Evolutionary conservation across 2,329 filamentous ascomycete genomes (phyloP), one percentile per base, ranked within the genome.

Genomic region (Aureobasidium subglaciale): DNA sequence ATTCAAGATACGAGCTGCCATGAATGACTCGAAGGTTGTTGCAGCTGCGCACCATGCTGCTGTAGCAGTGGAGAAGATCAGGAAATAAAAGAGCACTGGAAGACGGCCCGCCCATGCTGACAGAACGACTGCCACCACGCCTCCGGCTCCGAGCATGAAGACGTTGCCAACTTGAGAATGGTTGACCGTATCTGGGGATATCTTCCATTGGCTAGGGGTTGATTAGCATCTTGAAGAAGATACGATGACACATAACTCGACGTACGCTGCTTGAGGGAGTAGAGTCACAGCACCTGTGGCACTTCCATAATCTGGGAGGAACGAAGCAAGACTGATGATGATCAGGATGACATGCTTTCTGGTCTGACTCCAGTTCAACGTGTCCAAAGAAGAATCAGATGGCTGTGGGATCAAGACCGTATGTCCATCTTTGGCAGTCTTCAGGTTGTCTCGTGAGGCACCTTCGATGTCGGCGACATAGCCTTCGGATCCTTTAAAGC

Each of bases 131-230:
- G 70, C 66, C 24, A 74, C 62, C 8, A 74, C 56, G 10, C 73
- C 73, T 15, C 71, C 71, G 1, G 70, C 68, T 2, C 74, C 74
- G 1, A 75, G 61, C 70, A 73, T 72, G 62, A 75, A 74, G 5
- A 73, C 64, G 60, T 75, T 74, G 25, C 70, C 72, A 16, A 70
- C 70, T 48, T 70, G 67, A 0, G 67, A 69, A 50, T 72, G 67
- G 54, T 74, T 70, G 50, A 75, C 71, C 32, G 64, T 58, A 53
- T 72, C 68, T 9, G 65, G 60, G 6, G 67, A 67, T 63, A 73
- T 69, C 22, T 65, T 57, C 71, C 71, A 74, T 34, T 65, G 60
- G 16, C 49, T 59, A 20, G 5, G 9, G 4, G 7, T n/a, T 6
- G 11, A 11, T 16, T 10, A 20, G 20, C 56, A 58, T 37, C 53